Conservation (phyloP, 2,329 filamentous ascomycete genomes). For the Hypoxylon sp. region DNA sequence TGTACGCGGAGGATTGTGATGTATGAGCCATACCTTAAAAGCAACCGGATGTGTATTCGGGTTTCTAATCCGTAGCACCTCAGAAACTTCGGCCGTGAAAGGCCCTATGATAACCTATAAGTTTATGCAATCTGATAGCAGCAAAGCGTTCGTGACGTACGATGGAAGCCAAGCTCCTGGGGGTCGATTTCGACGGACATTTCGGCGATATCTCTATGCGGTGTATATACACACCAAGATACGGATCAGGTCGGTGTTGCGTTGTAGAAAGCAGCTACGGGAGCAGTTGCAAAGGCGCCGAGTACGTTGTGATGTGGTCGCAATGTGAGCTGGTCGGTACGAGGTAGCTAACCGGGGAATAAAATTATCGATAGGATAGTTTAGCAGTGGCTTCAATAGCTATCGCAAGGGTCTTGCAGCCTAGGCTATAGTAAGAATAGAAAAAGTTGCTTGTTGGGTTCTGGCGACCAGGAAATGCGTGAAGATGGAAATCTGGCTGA, state of each 20-base stretch:
- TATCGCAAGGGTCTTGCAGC: constrained; percentile 9
- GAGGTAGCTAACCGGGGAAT: constrained; percentile 11
- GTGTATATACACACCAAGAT: constrained; percentile 28
- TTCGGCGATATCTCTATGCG: constrained; percentile 52
- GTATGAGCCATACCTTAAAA: constrained; percentile 70
- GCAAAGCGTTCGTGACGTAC: constrained; percentile 66
- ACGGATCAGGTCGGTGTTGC: not conserved
- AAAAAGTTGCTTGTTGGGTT: constrained; percentile 20
- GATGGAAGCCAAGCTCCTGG: constrained; percentile 90
- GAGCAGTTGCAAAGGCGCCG: constrained; percentile 11
- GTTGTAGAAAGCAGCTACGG: constrained; percentile 1
- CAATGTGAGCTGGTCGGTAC: constrained; percentile 16
- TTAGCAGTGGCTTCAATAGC: constrained; percentile 8
- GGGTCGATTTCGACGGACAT: constrained; percentile 98
- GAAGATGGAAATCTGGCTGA: constrained; percentile 40
- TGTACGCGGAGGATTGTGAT: constrained; percentile 10
- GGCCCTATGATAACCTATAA: constrained; percentile 63
- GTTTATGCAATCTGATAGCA: constrained; percentile 23
- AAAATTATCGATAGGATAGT: constrained; percentile 28
- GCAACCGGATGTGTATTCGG: constrained; percentile 72
- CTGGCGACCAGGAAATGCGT: constrained; percentile 25
- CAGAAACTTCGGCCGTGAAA: constrained; percentile 74
- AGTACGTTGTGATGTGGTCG: constrained; percentile 26
- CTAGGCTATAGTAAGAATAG: constrained; percentile 19
- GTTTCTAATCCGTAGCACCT: constrained; percentile 75